Evolutionary conservation across 2,329 filamentous ascomycete species (phyloP), one percentile per base, ranked within the genome.

Genomic region (Corniculantispora saksenae): DNA sequence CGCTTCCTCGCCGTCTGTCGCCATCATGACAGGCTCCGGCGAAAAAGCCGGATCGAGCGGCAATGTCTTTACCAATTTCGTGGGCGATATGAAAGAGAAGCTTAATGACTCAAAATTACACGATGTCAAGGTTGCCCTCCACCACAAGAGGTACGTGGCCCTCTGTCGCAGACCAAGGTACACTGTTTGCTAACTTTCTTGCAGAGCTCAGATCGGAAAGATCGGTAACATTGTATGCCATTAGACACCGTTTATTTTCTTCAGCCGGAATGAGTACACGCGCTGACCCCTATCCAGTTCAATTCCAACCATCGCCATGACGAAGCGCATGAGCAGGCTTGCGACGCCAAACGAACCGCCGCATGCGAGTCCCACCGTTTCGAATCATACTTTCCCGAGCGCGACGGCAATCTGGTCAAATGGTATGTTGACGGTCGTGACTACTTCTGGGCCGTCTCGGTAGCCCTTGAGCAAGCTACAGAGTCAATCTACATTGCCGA

Each of bases 401-500:
- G 90, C 51, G 89, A 94, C 13, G 91, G 89, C 32, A 97, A 98
- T 76, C 83, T 91, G 65, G 84, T 95, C 75, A 98, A 98, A 81
- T 99, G 94, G 94, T 98, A 97, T 78, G 92, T 98, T 13, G 95
- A 98, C 75, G 95, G 93, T 3, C 85, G 93, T 67, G 91, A 98
- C 79, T 99, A 99, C 78, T 96, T 95, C 76, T 97, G 93, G 89
- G 87, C 95, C 21, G 93, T 99, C 13, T 96, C 93, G 0, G 88
- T 90, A 40, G 94, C 94, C 0, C 83, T 98, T n/a, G 94, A 98
- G 68, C 84, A 89, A 66, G 95, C 95, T 45, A 91, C 91, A 73
- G 94, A 98, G 78, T 90, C 91, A 54, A 97, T 99, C 71, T 99
- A 98, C 77, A 96, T 99, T 69, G 91, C 85, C 66, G 95, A 98